Evolutionary conservation across 805 yeast species (phyloP).

Genomic region (Pichia sporocuriosa): DNA sequence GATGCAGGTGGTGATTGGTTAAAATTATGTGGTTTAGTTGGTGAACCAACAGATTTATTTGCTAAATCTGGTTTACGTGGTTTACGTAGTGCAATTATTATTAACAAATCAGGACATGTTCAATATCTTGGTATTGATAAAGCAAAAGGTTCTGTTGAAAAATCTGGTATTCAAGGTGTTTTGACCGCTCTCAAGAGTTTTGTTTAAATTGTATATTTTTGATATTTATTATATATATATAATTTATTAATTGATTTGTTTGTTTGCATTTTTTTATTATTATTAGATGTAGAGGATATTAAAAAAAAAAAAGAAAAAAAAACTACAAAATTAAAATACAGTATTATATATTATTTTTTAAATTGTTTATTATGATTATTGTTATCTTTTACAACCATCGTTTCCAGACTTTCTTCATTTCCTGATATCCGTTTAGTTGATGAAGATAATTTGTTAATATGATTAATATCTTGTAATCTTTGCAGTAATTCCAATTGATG

Average conservation of each 20-base stretch:
- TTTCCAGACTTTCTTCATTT: slow-evolving; percentile 6
- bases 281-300: not conserved
- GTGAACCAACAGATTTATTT: slow-evolving; percentile 10
- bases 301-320: too few species aligned
- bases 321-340: too few species aligned
- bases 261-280: too few species aligned
- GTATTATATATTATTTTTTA: too few species aligned
- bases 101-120: slow-evolving; percentile 35
- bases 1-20: slow-evolving; percentile 42
- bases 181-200: slow-evolving; percentile 1
- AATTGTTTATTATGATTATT: too few species aligned
- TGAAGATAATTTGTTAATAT: slow-evolving; percentile 10
- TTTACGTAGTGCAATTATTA: slow-evolving; percentile 62
- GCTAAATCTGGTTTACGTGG: slow-evolving; percentile 14
- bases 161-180: slow-evolving; percentile 14
- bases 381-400: slow-evolving; percentile 7
- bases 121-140: slow-evolving; percentile 38
- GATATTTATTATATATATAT: not conserved
- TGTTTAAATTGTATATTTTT: not conserved
- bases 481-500: slow-evolving; percentile 23
- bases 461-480: slow-evolving; percentile 24
- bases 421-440: not conserved
- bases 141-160: slow-evolving; percentile 24
- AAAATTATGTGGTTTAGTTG: slow-evolving; percentile 8
- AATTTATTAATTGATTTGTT: not conserved